Percentiles rank a stretch among this genome's conserved stretches.
Conservation (phyloP, 805 yeast species). For the Lipomyces mesembrius region DNA sequence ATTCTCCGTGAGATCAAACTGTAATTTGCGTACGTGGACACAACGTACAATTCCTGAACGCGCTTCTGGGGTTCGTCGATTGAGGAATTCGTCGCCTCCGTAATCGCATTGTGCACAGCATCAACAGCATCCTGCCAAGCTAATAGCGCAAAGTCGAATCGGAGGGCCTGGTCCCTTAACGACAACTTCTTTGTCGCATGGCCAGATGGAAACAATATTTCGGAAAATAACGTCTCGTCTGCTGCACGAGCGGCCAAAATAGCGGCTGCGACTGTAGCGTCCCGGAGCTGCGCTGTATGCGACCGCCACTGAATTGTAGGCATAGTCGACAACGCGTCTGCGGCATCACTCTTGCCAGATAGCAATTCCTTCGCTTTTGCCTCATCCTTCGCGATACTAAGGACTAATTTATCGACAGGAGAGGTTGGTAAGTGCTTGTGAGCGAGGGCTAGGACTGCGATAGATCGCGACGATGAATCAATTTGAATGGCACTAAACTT, state of each 20-base stretch:
- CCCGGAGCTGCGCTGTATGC: conserved; percentile 65
- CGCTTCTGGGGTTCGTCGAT: conserved; percentile 54
- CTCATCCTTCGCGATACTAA: conserved; percentile 43
- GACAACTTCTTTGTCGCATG: conserved; percentile 28
- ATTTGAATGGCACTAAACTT: conserved; percentile 46
- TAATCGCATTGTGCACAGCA: conserved; percentile 59
- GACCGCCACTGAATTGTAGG: conserved; percentile 61
- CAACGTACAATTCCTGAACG: conserved; percentile 67
- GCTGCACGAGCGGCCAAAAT: conserved; percentile 42
- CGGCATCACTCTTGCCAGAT: conserved; percentile 25
- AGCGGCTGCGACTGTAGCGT: conserved; percentile 68
- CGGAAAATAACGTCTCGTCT: conserved; percentile 35
- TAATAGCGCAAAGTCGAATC: conserved; percentile 61
- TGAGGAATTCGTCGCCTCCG: conserved; percentile 23
- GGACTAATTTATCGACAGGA: conserved; percentile 51
- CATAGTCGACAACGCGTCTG: conserved; percentile 44
- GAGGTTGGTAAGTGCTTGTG: conserved; percentile 50
- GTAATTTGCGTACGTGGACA: conserved; percentile 76
- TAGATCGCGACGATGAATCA: conserved; percentile 41
- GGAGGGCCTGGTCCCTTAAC: conserved; percentile 12
- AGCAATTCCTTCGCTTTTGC: conserved; percentile 19
- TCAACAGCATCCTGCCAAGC: conserved; percentile 75
- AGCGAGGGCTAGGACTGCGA: conserved; percentile 58
- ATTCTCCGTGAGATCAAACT: conserved; percentile 66
- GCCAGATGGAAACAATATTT: conserved; percentile 26